phyloP scores from a whole-genome alignment of 108 stramenopile genomes.

The Nitzschia palea region DNA sequence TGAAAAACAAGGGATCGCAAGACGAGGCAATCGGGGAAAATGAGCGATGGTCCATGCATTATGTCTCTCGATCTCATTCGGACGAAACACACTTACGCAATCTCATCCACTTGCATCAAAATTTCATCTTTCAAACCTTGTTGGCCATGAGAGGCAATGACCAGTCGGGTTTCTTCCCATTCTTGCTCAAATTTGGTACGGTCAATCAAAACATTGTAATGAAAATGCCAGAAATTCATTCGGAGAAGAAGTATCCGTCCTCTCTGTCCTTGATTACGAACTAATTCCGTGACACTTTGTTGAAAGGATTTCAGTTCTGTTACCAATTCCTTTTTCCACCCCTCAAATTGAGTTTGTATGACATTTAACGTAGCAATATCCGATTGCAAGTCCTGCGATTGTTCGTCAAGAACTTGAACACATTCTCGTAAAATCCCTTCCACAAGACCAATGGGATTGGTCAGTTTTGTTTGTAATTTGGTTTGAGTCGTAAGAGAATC shows the following conservation, averaged over 20 bases:
- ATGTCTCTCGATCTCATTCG: no score
- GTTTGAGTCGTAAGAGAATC: conserved; percentile 73
- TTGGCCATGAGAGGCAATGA: conserved; percentile 17
- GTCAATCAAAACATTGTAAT: conserved; percentile 41
- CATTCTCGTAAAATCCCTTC: conserved; percentile 69
- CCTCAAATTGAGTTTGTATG: conserved; percentile 59
- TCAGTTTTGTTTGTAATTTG: conserved; percentile 73
- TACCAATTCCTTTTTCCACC: conserved; percentile 67
- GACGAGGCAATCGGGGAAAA: no score
- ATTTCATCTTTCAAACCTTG: conserved; percentile 22
- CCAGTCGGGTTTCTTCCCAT: conserved; percentile 46
- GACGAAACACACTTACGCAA: conserved; percentile 38
- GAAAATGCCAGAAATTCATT: conserved; percentile 30
- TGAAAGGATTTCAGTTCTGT: conserved; percentile 40
- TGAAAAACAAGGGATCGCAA: not conserved
- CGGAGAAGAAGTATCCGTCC: conserved; percentile 26
- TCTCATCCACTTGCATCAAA: conserved; percentile 24
- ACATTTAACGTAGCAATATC: conserved; percentile 71
- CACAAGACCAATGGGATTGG: conserved; percentile 75
- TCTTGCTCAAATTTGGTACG: conserved; percentile 39
- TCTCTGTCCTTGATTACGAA: conserved; percentile 38
- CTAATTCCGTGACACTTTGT: conserved; percentile 26
- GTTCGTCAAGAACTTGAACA: conserved; percentile 40
- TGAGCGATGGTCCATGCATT: no score
- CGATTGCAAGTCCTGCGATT: conserved; percentile 52